phyloP scores from a whole-genome alignment of 129 eudicot species.

The Smallanthus sonchifolius region DNA sequence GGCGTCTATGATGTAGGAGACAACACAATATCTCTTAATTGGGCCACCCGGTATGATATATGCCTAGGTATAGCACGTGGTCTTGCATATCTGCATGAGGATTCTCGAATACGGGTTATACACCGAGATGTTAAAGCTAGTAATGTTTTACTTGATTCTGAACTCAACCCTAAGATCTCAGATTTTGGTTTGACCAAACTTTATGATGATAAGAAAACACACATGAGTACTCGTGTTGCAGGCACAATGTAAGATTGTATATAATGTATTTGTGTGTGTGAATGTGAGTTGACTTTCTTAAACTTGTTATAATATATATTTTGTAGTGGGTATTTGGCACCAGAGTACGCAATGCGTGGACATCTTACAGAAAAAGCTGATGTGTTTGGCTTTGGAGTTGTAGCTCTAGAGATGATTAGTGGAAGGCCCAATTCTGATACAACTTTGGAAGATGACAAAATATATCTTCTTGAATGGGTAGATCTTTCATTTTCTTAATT shows the following conservation, averaged over 20 bases:
- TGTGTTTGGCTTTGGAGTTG: conserved; percentile 83
- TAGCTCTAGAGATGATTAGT: conserved; percentile 72
- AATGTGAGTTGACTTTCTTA: not conserved
- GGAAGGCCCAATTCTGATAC: conserved; percentile 74
- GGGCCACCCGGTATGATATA: conserved; percentile 46
- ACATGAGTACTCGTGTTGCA: conserved; percentile 70
- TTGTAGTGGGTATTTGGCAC: conserved; percentile 80
- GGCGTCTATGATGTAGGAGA: conserved; percentile 19
- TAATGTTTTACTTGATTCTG: conserved; percentile 46
- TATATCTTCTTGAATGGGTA: conserved; percentile 85
- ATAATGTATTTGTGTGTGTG: not conserved
- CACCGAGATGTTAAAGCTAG: conserved; percentile 55
- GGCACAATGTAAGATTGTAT: conserved; percentile 66
- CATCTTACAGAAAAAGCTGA: conserved; percentile 88
- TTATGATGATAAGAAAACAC: conserved; percentile 42
- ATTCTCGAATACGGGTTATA: conserved; percentile 34
- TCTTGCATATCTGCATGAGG: conserved; percentile 49
- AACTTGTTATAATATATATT: not conserved
- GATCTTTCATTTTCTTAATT: conserved; percentile 3
- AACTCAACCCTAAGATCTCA: conserved; percentile 46
- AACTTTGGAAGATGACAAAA: conserved; percentile 47
- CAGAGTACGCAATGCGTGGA: conserved; percentile 93
- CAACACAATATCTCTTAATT: conserved; percentile 24
- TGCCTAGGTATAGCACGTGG: conserved; percentile 46
- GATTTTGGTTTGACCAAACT: conserved; percentile 56